Evolutionary conservation across 2,329 filamentous ascomycete genomes (phyloP), one percentile per base, ranked within the genome.

Genomic region (Ascochyta clinopodiicola): DNA sequence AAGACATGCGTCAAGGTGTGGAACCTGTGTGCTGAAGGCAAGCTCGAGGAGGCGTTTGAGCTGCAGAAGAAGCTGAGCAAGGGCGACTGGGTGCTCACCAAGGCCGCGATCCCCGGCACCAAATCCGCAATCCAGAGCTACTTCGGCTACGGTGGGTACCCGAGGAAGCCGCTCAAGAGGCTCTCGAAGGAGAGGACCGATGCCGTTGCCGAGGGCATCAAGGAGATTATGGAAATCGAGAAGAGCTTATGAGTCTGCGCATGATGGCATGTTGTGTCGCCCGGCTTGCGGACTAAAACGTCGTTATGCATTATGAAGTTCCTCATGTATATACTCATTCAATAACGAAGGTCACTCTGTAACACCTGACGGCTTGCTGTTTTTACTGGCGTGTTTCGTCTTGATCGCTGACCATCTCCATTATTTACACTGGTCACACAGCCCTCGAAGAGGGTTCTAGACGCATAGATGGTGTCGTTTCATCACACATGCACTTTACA

Each of bases 81-180:
- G 70, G 88, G 88, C 29, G 91, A 96, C 76, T 96, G 91, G 91
- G 86, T 88, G 38, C 79, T 94, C 50, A 95, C 91, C 59, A 92
- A 92, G 79, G 82, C 88, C 0, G 90, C 90, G 40, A 92, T 95
- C 66, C 88, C 91, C 1, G 91, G 90, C n/a, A 95, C 92, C 21
- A 96, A 96, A 82, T 86, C 85, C 63, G 90, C 89, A 10, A 87
- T 96, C 66, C 87, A 95, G 79, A 86, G 81, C 63, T 92, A 92
- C 75, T 92, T 86, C 71, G 91, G 91, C 44, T 96, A 96, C 72
- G 91, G 91, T 25, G 90, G 89, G 3, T 86, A 86, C 73, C 90
- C 91, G 5, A 84, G 92, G 57, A 81, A 84, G 66, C 91, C 91
- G 47, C 81, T 93, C 62, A 88, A 87, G 81, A 82, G 86, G 57